These are phyloP conservation scores for Diaporthe caulivora DNA, from an alignment of 2,329 filamentous ascomycete species.

Conservation along the genomic window DNA sequence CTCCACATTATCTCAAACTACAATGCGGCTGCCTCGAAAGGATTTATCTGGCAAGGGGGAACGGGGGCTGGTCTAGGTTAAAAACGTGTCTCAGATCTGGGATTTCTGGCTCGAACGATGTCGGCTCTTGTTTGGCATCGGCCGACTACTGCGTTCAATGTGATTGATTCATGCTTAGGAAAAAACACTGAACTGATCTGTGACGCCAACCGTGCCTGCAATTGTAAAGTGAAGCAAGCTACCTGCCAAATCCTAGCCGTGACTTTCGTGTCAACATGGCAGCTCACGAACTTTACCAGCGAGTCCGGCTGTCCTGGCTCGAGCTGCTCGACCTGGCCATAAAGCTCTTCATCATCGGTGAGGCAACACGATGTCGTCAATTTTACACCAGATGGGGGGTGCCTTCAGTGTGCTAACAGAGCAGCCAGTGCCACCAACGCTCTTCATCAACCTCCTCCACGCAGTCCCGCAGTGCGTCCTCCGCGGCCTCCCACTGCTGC, in stretches of 20 bases:
- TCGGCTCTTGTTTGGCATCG: background rate
- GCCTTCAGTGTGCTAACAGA: background rate
- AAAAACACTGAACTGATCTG: background rate
- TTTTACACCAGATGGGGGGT: too few species aligned
- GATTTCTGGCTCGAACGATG: background rate
- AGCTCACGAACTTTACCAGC: background rate
- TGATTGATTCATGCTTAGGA: too few species aligned
- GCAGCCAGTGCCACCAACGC: background rate
- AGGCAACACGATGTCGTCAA: background rate
- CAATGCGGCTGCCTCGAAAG: slow-evolving; percentile 14
- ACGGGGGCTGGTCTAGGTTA: background rate
- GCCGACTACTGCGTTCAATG: background rate
- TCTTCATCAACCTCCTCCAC: slow-evolving; percentile 14
- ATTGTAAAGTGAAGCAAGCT: background rate
- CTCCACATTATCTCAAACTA: background rate
- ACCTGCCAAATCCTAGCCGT: background rate
- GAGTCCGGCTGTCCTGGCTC: slow-evolving; percentile 1
- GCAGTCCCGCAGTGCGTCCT: slow-evolving; percentile 11
- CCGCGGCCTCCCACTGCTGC: slow-evolving; percentile 18
- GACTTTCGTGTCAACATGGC: background rate
- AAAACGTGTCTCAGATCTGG: background rate
- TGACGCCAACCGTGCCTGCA: background rate
- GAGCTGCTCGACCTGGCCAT: background rate
- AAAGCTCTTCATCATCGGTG: slow-evolving; percentile 18
- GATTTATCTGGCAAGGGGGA: background rate